phyloP scores from a whole-genome alignment of 306 rosid species.

The Cucurbita ficifolia region DNA sequence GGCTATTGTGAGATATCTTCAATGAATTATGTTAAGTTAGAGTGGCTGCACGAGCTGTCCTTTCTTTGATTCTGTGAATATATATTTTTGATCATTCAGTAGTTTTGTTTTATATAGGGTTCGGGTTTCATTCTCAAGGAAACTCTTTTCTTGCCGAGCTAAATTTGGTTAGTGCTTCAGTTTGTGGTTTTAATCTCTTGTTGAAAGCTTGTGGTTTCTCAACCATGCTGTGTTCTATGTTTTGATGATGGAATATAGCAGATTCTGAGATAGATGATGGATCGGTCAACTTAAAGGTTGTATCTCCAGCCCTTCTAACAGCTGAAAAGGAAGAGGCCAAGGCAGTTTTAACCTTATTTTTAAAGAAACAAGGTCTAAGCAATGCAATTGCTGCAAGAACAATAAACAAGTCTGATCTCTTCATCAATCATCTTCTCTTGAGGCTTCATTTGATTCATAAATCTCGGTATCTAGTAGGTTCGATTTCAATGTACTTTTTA shows the following conservation, averaged over 20 bases:
- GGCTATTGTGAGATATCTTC: background rate
- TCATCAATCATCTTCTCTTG: conserved; percentile 60
- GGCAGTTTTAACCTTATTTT: conserved; percentile 66
- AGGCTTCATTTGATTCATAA: conserved; percentile 73
- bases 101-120: conserved; percentile 27
- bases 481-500: conserved; percentile 24
- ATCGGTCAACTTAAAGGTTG: conserved; percentile 24
- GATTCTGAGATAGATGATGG: conserved; percentile 44
- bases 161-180: conserved; percentile 38
- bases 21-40: background rate
- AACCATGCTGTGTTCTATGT: conserved; percentile 3
- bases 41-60: background rate
- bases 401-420: conserved; percentile 57
- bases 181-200: background rate
- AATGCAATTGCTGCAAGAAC: conserved; percentile 59
- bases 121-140: conserved; percentile 31
- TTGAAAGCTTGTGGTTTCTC: background rate
- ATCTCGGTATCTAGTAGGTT: conserved; percentile 91
- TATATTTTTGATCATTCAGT: background rate
- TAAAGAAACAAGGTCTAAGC: conserved; percentile 77
- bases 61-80: background rate
- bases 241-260: conserved; percentile 11
- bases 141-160: conserved; percentile 38
- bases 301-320: conserved; percentile 48
- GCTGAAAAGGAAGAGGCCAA: conserved; percentile 96